Evolutionary conservation across 192 early-diverging fungal genomes (phyloP).

Genomic region (Linnemannia zychae): DNA sequence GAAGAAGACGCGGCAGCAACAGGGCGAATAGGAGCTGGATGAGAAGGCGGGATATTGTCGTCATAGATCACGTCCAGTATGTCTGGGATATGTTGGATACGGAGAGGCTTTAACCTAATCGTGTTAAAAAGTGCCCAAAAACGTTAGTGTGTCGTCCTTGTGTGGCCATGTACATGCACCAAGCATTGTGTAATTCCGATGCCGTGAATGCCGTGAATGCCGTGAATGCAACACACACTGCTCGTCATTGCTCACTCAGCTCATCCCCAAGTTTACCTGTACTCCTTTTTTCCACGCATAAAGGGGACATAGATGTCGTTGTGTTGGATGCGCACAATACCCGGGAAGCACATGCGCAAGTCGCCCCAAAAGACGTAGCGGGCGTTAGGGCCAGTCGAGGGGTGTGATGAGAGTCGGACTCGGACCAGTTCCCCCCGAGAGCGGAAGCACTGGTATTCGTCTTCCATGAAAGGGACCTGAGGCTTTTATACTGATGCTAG

Average conservation of each 20-base stretch:
- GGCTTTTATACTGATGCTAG: too few species aligned
- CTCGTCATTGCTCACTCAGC: background rate
- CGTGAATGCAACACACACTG: too few species aligned
- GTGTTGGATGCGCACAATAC: slow-evolving; percentile 26
- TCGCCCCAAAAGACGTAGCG: slow-evolving; percentile 35
- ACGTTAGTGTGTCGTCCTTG: background rate
- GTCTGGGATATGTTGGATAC: slow-evolving; percentile 19
- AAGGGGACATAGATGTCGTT: slow-evolving; percentile 20
- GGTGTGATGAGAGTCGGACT: slow-evolving; percentile 16
- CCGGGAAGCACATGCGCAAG: slow-evolving; percentile 28
- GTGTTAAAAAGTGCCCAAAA: background rate
- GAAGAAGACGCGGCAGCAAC: background rate
- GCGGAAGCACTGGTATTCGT: slow-evolving; percentile 29
- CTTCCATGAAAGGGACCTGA: background rate
- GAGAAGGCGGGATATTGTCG: background rate
- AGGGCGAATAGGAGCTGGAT: background rate
- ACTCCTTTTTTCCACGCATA: slow-evolving; percentile 29
- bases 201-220: too few species aligned
- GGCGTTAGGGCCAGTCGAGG: slow-evolving; percentile 6
- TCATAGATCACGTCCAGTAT: slow-evolving; percentile 28
- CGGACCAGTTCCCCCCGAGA: slow-evolving; percentile 21
- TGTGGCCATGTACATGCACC: background rate
- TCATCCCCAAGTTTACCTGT: slow-evolving; percentile 20
- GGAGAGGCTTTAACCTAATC: slow-evolving; percentile 16
- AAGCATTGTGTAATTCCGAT: too few species aligned